Evolutionary conservation across 1,284 basidiomycete species (phyloP), one percentile per base, ranked within the genome.

Genomic region (Volvariella volvacea): DNA sequence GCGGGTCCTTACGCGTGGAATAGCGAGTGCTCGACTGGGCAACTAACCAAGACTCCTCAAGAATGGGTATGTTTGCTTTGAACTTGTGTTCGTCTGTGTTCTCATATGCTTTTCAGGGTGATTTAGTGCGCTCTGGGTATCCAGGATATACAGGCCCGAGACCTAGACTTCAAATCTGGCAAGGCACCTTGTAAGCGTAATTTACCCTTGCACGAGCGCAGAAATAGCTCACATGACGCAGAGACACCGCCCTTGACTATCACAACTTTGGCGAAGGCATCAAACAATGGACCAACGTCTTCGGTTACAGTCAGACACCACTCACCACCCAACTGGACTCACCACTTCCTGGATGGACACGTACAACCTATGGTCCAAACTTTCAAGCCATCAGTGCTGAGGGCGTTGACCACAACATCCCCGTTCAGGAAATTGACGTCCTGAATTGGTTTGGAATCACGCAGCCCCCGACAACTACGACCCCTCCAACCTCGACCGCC

Each of bases 111-210:
- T 37, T 37, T 15, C 54, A 74, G 71, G 73, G 71, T 32, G 63
- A 73, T 44, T 53, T 62, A 39, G 74, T 70, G 15, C 62, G 62
- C 33, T 55, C 52, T 34, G 73, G 64, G 17, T 77, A 66, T 55
- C 73, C 74, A 8, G 74, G 74, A 30, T 78, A 64, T 60, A 73
- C 70, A 9, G 76, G 75, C n/a, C 41, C 63, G 3, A 64, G 68
- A 34, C 74, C 74, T 21, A 75, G 70, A 54, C 63, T 78, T 51
- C 71, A 74, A 55, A 61, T 76, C 49, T 78, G 73, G 73, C 74
- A 78, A 54, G 75, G 75, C 43, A 75, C 73, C 19, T 61, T 57
- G 68, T 74, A 55, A 50, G 70, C 62, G n/a, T n/a, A n/a, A n/a
- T 20, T 42, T 16, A 22, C 33, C 21, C 36, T 39, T 19, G 22